These are phyloP conservation scores for Telfairia occidentalis DNA, from an alignment of 331 rosid species.

Conservation along the genomic window DNA sequence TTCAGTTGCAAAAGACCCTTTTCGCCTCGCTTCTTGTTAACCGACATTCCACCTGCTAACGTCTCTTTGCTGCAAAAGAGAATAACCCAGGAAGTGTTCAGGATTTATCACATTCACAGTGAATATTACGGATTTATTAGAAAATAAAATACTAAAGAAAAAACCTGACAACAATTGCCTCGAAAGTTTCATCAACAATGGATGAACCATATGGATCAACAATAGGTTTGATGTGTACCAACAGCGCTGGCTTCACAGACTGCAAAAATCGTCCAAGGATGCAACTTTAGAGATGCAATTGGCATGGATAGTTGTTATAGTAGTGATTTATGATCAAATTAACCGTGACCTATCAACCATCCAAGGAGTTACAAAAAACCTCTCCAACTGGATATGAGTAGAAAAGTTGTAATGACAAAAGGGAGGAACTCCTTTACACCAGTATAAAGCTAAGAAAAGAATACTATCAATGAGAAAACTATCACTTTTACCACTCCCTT, in stretches of 20 bases:
- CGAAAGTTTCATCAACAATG: slow-evolving; percentile 63
- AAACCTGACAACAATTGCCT: slow-evolving; percentile 88
- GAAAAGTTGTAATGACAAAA: too few relatives aligned
- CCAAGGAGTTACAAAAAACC: too few relatives aligned
- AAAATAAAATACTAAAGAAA: slow-evolving; percentile 3
- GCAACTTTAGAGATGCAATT: background rate
- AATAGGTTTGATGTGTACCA: slow-evolving; percentile 67
- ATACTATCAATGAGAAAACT: too few relatives aligned
- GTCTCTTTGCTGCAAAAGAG: slow-evolving; percentile 77
- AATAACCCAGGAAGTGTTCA: background rate
- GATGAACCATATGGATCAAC: slow-evolving; percentile 92
- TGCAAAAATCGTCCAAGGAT: slow-evolving; percentile 18
- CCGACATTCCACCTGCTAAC: slow-evolving; percentile 76
- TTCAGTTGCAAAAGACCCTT: slow-evolving; percentile 61
- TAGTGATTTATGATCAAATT: too few relatives aligned
- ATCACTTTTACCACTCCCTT: too few relatives aligned
- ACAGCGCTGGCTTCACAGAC: slow-evolving; percentile 77
- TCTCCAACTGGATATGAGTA: too few relatives aligned
- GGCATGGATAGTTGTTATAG: too few relatives aligned
- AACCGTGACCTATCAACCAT: too few relatives aligned
- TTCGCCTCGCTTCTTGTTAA: slow-evolving; percentile 72
- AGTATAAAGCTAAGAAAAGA: too few relatives aligned
- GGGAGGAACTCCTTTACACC: too few relatives aligned
- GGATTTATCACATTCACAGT: background rate
- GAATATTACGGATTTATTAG: background rate